Base-by-base conservation (phyloP, 176 grass and related monocot species). In the Elaeis guineensis region DNA sequence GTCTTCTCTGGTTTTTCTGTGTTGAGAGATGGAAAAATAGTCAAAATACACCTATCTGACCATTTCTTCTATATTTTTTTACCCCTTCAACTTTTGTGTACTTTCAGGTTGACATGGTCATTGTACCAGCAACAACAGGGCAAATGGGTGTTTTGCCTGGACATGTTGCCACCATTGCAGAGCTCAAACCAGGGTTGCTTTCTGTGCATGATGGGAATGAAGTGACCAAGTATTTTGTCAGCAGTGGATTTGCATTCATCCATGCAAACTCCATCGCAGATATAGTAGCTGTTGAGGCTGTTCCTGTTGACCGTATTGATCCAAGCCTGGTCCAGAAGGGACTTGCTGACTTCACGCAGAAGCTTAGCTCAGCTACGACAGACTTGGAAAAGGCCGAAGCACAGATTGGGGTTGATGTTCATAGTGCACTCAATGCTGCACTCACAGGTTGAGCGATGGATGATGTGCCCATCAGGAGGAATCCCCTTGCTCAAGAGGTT, bases 131-230 rank as follows among this genome's bases (percentile, higher is more conserved):
- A 59, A 89, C 87, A 54, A 92, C 94, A 76, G 88, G 88, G 25
- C 88, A 83, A 72, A 98, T 93, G 94, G 94, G 94, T 85, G 88
- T 98, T 71, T 79, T 98, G 66, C 94, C 94, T 16, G 94, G 84
- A 15, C 88, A 98, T 64, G 88, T 98, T 62, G n/a, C 94, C 25
- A 89, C 88, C 50, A 98, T 98, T 2, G 82, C 94, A 11, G 88
- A 98, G 64, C 79, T 98, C 49, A 93, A 93, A 60, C 94, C 84
- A 44, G 94, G 94, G 49, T 72, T 98, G 73, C 79, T 98, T 17
- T 98, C 93, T 19, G 93, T 92, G 70, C 88, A 98, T 0, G 84
- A 98, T 65, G 93, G 93, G 58, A 98, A 64, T 25, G 93, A 92
- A 49, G 68, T 81, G 25, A 89, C 70, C 56, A 98, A 92, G 66